Percentiles rank a stretch among this genome's conserved stretches.
Evolutionary conservation across 2,329 filamentous ascomycete species (phyloP).

Genomic region (Monosporascus sp.): DNA sequence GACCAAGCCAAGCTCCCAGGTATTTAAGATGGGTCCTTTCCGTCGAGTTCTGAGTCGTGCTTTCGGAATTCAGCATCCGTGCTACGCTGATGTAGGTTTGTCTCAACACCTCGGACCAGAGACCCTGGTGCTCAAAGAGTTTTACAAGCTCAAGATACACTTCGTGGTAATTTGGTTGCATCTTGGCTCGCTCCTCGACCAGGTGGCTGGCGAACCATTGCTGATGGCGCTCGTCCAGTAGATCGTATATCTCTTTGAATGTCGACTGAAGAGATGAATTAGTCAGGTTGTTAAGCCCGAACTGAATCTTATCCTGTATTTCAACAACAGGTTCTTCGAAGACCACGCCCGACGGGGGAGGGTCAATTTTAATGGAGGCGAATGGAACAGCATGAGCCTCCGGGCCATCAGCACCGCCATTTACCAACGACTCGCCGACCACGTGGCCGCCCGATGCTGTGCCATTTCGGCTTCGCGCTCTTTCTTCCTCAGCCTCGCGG

Average conservation of each 20-base stretch:
- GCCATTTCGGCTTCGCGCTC: slow-evolving; percentile 51
- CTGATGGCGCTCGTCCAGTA: slow-evolving; percentile 74
- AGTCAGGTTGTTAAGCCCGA: slow-evolving; percentile 94
- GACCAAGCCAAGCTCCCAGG: slow-evolving; percentile 87
- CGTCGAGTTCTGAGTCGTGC: slow-evolving; percentile 74
- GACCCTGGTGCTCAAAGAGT: slow-evolving; percentile 68
- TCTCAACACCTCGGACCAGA: slow-evolving; percentile 86
- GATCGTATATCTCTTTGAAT: slow-evolving; percentile 72
- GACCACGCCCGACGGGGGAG: slow-evolving; percentile 53
- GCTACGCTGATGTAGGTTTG: slow-evolving; percentile 87
- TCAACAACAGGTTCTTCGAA: slow-evolving; percentile 83
- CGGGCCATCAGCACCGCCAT: slow-evolving; percentile 65
- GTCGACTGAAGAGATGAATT: slow-evolving; percentile 82
- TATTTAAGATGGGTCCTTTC: slow-evolving; percentile 91
- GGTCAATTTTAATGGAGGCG: slow-evolving; percentile 70
- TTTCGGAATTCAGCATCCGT: slow-evolving; percentile 84
- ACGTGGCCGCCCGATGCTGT: slow-evolving; percentile 30
- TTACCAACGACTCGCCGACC: slow-evolving; percentile 51
- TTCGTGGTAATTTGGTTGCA: slow-evolving; percentile 94
- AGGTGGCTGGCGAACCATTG: slow-evolving; percentile 96
- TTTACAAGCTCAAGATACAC: slow-evolving; percentile 88
- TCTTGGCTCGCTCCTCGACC: slow-evolving; percentile 92
- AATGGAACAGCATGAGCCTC: slow-evolving; percentile 69
- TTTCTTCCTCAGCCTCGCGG: slow-evolving; percentile 59
- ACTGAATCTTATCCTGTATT: slow-evolving; percentile 87